A percentile compares a stretch with the other conserved stretches of the same genome.
Evolutionary conservation across 202 grass and related monocot species (phyloP).

Genomic region (Brachypodium distachyon): DNA sequence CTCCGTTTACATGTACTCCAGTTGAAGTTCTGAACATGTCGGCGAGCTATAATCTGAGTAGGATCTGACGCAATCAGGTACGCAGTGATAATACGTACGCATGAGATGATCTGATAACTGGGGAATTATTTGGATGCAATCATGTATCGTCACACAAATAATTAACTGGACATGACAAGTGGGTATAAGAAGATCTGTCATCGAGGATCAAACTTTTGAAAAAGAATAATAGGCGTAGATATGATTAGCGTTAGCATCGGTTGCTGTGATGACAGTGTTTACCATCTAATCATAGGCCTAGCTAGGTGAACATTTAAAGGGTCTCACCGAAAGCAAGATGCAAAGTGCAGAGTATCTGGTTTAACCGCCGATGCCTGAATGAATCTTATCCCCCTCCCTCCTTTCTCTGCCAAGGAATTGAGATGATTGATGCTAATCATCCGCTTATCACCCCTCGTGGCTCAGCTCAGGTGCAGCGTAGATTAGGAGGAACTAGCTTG

Average conservation of each 20-base stretch:
- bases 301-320: background rate
- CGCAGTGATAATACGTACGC: too few species aligned
- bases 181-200: background rate
- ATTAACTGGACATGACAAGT: background rate
- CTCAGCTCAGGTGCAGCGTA: background rate
- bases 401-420: background rate
- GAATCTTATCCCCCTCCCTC: background rate
- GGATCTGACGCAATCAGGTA: background rate
- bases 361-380: background rate
- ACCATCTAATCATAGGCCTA: background rate
- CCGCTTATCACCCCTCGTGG: background rate
- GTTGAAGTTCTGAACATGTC: background rate
- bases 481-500: background rate
- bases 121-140: background rate
- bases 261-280: conserved; percentile 16
- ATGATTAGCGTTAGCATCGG: conserved; percentile 36
- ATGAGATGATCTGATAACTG: too few species aligned
- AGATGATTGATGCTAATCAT: background rate
- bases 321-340: background rate
- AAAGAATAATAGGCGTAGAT: conserved; percentile 13
- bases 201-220: conserved; percentile 46
- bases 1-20: background rate
- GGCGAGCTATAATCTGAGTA: background rate
- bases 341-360: background rate
- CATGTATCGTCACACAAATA: background rate